Percentiles rank a stretch among this genome's conserved stretches.
These are phyloP conservation scores for Suhomyces tanzawaensis DNA, from an alignment of 805 yeast genomes.

Conservation along the genomic window DNA sequence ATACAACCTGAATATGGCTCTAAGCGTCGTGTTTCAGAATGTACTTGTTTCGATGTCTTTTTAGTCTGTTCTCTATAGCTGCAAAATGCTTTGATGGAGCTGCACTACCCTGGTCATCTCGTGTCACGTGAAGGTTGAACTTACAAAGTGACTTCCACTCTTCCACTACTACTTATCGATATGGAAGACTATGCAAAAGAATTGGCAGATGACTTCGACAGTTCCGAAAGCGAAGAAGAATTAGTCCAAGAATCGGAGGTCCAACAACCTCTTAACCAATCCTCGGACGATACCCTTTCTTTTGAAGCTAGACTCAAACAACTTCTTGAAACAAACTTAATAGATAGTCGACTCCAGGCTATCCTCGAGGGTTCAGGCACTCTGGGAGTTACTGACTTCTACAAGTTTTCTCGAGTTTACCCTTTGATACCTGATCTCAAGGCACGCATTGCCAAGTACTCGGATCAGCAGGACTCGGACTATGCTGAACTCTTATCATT, in stretches of 20 bases:
- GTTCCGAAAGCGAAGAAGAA: slow-evolving; percentile 9
- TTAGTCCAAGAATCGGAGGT: neutral
- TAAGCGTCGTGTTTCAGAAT: no score
- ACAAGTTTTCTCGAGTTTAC: slow-evolving; percentile 20
- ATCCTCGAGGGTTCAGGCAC: neutral
- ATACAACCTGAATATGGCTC: no score
- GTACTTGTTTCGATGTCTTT: no score
- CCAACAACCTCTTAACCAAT: neutral
- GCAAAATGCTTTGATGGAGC: no score
- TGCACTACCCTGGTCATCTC: no score
- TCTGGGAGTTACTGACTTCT: slow-evolving; percentile 15
- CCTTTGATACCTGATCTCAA: slow-evolving; percentile 24
- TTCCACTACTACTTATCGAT: neutral
- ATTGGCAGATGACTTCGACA: slow-evolving; percentile 40
- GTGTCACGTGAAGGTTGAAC: no score
- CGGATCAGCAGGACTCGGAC: slow-evolving; percentile 26
- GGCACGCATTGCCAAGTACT: slow-evolving; percentile 17
- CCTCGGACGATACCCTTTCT: neutral
- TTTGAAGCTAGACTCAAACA: neutral
- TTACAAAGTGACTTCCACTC: neutral
- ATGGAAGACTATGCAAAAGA: slow-evolving; percentile 40
- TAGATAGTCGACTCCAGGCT: neutral
- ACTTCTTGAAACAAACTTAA: neutral
- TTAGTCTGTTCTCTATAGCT: no score
- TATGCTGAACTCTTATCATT: slow-evolving; percentile 31